Conservation (phyloP, 352 stramenopile species). For the Pythium myriotylum region DNA sequence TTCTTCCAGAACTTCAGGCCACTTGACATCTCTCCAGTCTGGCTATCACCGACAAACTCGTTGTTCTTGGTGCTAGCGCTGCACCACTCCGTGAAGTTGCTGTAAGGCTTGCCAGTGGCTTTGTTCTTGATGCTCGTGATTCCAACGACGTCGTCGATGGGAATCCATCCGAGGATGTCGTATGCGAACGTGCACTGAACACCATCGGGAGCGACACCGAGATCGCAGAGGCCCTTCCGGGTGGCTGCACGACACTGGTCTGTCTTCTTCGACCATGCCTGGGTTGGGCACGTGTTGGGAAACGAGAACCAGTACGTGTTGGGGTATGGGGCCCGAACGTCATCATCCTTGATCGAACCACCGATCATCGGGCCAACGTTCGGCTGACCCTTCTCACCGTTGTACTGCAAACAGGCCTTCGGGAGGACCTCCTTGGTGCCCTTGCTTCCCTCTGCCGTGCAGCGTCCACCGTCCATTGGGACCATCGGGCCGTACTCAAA, state of each 20-base stretch:
- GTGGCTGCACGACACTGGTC: conserved; percentile 42
- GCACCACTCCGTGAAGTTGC: conserved; percentile 79
- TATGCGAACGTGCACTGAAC: conserved; percentile 83
- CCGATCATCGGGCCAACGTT: conserved; percentile 62
- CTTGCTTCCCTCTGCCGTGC: conserved; percentile 34
- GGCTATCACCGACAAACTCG: conserved; percentile 48
- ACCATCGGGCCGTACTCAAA: conserved; percentile 54
- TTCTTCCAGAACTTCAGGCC: conserved; percentile 48
- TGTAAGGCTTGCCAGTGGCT: conserved; percentile 43
- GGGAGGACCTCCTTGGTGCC: conserved; percentile 29
- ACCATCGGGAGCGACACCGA: conserved; percentile 60
- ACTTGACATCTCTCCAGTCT: conserved; percentile 35
- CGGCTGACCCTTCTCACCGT: conserved; percentile 38
- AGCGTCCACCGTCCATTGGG: conserved; percentile 44
- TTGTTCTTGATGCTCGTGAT: conserved; percentile 72
- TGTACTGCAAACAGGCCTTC: conserved; percentile 50
- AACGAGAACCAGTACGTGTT: conserved; percentile 52
- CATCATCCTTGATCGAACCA: conserved; percentile 39
- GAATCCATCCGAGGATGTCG: conserved; percentile 76
- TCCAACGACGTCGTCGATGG: conserved; percentile 78
- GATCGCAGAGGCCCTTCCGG: conserved; percentile 65
- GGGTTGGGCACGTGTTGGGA: conserved; percentile 47
- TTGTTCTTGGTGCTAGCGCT: conserved; percentile 63
- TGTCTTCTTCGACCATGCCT: conserved; percentile 45
- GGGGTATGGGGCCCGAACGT: conserved; percentile 40